Evolutionary conservation across 129 eudicot genomes (phyloP), one percentile per base, ranked within the genome.

Genomic region (Artemisia tridentata): DNA sequence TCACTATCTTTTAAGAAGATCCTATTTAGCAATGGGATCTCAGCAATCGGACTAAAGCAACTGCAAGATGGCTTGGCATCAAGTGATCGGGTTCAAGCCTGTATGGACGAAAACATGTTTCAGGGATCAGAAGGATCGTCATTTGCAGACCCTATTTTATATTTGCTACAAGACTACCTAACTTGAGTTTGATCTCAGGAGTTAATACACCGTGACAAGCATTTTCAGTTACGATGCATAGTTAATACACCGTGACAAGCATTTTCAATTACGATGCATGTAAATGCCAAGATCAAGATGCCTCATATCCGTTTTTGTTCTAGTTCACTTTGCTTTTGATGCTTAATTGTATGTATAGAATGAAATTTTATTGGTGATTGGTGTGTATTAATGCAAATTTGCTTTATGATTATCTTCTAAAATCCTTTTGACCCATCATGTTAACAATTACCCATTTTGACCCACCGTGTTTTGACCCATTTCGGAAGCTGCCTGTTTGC

Each of bases 81-180:
- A 25, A 77, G 78, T n/a, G 80, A 86, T 21, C 92, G 93, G 15
- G 83, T 91, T 54, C 96, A 88, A 81, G 96, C 96, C 46, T 86
- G 96, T 43, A 88, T 91, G 97, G 97, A 91, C 4, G 92, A 96
- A n/a, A 88, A 84, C 69, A 83, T 88, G 81, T 80, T 88, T 73
- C 80, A 88, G 75, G 80, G 81, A 41, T 59, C 84, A 25, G 88
- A 84, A 48, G 85, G 85, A 67, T 49, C 86, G 74, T 65, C 87
- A 21, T 73, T 55, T 66, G 77, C 80, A 4, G 82, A 65, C 41
- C 74, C 82, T 41, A 66, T 84, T 56, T 20, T 91, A 57, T 67
- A 46, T 54, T 25, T 91, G 78, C 57, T 88, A 82, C 82, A 81
- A 75, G 92, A 78, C 78, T 85, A 72, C 76, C 58, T 91, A 13